Conservation (phyloP, 1,284 basidiomycete species). For the Cutaneotrichosporon sp. region DNA sequence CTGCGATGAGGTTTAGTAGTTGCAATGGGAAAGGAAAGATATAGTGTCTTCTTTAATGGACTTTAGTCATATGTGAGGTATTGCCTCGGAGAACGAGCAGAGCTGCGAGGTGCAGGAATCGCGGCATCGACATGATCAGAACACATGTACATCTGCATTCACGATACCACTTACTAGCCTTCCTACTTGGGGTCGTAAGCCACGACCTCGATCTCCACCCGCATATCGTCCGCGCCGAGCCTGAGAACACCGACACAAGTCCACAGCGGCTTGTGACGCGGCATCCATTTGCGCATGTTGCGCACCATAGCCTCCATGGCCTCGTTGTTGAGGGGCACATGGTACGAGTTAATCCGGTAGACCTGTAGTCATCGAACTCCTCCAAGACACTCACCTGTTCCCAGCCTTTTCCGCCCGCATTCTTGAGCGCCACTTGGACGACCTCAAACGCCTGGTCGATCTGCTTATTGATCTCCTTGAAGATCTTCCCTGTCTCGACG, state of each 20-base stretch:
- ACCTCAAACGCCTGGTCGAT: slow-evolving; percentile 32
- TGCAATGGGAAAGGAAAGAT: no score
- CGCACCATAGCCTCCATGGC: slow-evolving; percentile 19
- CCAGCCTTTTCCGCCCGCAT: slow-evolving; percentile 31
- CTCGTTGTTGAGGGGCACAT: slow-evolving; percentile 21
- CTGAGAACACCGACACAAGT: slow-evolving; percentile 22
- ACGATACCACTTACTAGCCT: no score
- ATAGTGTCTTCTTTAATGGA: no score
- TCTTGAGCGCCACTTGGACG: slow-evolving; percentile 24
- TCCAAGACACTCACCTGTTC: slow-evolving; percentile 17
- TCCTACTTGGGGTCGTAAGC: slow-evolving; percentile 16
- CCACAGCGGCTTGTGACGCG: slow-evolving; percentile 30
- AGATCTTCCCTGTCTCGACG: slow-evolving; percentile 13
- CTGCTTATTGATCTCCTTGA: slow-evolving; percentile 22
- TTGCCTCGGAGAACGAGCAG: no score
- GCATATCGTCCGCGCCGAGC: slow-evolving; percentile 24
- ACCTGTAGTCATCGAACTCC: slow-evolving; percentile 8
- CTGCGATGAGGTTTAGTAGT: no score
- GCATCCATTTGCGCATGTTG: slow-evolving; percentile 22
- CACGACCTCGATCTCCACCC: slow-evolving; percentile 30
- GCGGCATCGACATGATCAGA: no score
- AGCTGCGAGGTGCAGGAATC: no score
- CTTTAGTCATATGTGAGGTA: no score
- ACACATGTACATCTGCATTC: no score
- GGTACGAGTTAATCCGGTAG: slow-evolving; percentile 25